A percentile compares a stretch with the other conserved stretches of the same genome.
Conservation (phyloP, 768 basidiomycete species). For the Krasilnikovozyma curviuscula region DNA sequence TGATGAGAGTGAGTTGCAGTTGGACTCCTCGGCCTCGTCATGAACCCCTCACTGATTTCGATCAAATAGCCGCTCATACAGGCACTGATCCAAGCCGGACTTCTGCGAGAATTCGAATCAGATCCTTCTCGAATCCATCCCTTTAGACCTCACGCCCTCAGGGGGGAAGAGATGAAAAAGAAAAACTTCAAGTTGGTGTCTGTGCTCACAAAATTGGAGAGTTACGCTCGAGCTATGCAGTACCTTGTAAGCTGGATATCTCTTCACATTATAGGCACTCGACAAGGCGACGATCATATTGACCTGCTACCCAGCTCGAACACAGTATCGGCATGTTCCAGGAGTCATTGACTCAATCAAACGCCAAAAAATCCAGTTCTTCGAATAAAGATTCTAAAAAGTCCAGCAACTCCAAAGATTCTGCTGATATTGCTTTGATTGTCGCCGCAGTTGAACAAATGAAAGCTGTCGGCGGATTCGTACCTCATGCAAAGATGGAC, state of each 20-base stretch:
- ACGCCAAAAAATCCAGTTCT: constrained; percentile 26
- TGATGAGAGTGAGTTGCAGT: constrained; percentile 3
- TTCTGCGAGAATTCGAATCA: constrained; percentile 20
- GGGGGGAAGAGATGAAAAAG: constrained; percentile 26
- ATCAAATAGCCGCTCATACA: constrained; percentile 18
- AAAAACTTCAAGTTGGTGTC: constrained; percentile 23
- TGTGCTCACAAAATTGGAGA: constrained; percentile 33
- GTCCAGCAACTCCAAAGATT: constrained; percentile 25
- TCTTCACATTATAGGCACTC: not conserved
- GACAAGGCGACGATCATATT: not conserved
- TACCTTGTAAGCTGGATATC: constrained; percentile 45
- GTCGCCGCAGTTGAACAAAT: constrained; percentile 19
- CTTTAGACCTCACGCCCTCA: constrained; percentile 36
- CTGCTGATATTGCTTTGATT: constrained; percentile 33
- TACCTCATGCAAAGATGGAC: constrained; percentile 77
- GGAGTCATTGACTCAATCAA: constrained; percentile 37
- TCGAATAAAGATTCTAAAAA: constrained; percentile 21
- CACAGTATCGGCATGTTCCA: constrained; percentile 65
- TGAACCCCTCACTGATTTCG: not conserved
- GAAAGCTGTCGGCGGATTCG: constrained; percentile 16
- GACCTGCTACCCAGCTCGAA: constrained; percentile 43
- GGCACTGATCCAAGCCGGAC: constrained; percentile 20
- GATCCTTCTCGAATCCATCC: constrained; percentile 49
- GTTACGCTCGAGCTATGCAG: constrained; percentile 62
- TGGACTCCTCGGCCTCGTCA: not conserved